A percentile compares a stretch with the other conserved stretches of the same genome.
phyloP scores from a whole-genome alignment of 179 eudicot genomes.

The Silene noctiflora region DNA sequence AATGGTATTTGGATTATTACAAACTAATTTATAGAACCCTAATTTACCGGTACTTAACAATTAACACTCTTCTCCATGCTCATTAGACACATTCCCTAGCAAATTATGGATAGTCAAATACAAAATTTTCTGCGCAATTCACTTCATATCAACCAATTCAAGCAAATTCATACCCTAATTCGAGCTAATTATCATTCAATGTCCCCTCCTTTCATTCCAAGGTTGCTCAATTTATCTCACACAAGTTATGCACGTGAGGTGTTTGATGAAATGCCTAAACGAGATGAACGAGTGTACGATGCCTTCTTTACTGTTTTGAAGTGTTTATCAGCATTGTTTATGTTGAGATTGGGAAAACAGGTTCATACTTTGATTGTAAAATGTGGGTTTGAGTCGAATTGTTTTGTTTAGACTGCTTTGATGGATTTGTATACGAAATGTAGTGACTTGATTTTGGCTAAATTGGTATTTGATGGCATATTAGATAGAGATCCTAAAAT shows the following conservation, averaged over 20 bases:
- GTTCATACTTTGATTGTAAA: slow-evolving; percentile 43
- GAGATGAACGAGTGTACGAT: slow-evolving; percentile 40
- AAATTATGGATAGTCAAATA: slow-evolving; percentile 32
- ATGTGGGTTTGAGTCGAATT: slow-evolving; percentile 41
- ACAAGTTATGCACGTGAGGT: slow-evolving; percentile 44
- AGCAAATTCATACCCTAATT: slow-evolving; percentile 42
- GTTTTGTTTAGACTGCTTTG: slow-evolving; percentile 48
- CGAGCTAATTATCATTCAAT: slow-evolving; percentile 20
- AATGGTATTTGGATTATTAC: too few species aligned
- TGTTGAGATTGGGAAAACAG: slow-evolving; percentile 41
- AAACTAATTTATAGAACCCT: too few species aligned
- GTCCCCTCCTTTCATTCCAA: slow-evolving; percentile 19
- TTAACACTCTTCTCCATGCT: too few species aligned
- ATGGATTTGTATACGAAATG: slow-evolving; percentile 56
- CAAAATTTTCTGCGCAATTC: slow-evolving; percentile 28
- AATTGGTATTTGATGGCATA: slow-evolving; percentile 46
- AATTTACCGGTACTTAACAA: too few species aligned
- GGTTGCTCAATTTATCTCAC: slow-evolving; percentile 27
- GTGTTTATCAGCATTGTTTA: slow-evolving; percentile 43
- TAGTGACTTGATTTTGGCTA: slow-evolving; percentile 48
- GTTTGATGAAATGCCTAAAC: slow-evolving; percentile 58
- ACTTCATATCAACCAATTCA: slow-evolving; percentile 35
- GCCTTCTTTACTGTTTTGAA: slow-evolving; percentile 41
- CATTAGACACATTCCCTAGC: too few species aligned
- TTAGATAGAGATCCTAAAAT: not conserved